phyloP scores from a whole-genome alignment of 2,329 filamentous ascomycete species.

The Alternaria burnsii region DNA sequence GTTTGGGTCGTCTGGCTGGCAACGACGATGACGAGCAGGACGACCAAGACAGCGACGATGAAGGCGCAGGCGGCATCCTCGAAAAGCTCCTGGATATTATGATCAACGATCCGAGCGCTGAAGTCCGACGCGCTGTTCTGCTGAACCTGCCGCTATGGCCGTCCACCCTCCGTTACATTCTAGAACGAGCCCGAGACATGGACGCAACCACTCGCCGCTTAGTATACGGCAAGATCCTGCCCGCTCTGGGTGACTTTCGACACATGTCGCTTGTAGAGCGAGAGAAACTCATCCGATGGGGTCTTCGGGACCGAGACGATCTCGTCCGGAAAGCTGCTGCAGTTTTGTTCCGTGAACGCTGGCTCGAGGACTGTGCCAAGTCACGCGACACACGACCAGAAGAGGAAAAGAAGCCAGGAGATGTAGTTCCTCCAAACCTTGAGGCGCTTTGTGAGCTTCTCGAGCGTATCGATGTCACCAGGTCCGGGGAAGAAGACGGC shows the following conservation, averaged over 20 bases:
- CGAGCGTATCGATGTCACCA: slow-evolving; percentile 92
- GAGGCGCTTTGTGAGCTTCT: slow-evolving; percentile 89
- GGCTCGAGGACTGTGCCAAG: slow-evolving; percentile 94
- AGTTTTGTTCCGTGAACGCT: slow-evolving; percentile 90
- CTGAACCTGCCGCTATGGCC: slow-evolving; percentile 89
- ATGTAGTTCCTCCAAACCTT: slow-evolving; percentile 61
- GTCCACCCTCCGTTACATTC: slow-evolving; percentile 81
- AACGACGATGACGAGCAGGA: slow-evolving; percentile 67
- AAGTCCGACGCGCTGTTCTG: slow-evolving; percentile 87
- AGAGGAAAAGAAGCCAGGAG: slow-evolving; percentile 60
- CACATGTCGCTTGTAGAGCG: slow-evolving; percentile 92
- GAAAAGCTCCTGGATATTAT: slow-evolving; percentile 86
- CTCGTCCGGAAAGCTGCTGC: slow-evolving; percentile 91
- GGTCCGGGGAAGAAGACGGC: slow-evolving; percentile 87
- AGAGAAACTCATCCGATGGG: slow-evolving; percentile 95
- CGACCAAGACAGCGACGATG: slow-evolving; percentile 75
- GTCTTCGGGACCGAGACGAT: slow-evolving; percentile 90
- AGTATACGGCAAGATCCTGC: slow-evolving; percentile 86
- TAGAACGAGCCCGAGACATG: slow-evolving; percentile 89
- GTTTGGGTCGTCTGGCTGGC: slow-evolving; percentile 80
- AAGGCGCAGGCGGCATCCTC: slow-evolving; percentile 72
- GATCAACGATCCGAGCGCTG: slow-evolving; percentile 92
- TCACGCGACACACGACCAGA: slow-evolving; percentile 67
- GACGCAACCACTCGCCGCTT: slow-evolving; percentile 84
- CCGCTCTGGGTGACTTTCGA: slow-evolving; percentile 90